Evolutionary conservation across 1,139 yeast species (phyloP).

Genomic region (Suhomyces bokatorum): DNA sequence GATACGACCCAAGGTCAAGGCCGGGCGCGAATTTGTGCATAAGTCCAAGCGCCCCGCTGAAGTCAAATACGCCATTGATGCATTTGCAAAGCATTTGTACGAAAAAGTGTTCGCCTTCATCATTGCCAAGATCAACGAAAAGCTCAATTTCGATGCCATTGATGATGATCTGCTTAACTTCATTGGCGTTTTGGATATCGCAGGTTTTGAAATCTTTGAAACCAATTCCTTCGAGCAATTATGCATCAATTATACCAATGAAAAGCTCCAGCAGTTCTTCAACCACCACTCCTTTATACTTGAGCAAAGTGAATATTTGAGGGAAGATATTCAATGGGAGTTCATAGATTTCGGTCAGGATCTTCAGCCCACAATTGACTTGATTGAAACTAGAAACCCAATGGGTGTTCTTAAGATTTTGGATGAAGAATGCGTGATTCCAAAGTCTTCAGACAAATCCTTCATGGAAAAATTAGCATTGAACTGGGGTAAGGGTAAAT

Average conservation of each 20-base stretch:
- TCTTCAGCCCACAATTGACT: constrained; percentile 88
- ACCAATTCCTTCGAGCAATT: constrained; percentile 92
- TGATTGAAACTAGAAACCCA: constrained; percentile 76
- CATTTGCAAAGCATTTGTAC: constrained; percentile 82
- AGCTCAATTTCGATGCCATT: constrained; percentile 41
- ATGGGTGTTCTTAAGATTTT: constrained; percentile 86
- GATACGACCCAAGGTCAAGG: constrained; percentile 81
- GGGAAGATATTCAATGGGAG: constrained; percentile 95
- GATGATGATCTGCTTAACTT: constrained; percentile 46
- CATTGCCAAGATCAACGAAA: constrained; percentile 75
- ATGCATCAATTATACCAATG: constrained; percentile 95
- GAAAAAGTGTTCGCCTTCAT: constrained; percentile 80
- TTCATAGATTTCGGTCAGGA: constrained; percentile 97
- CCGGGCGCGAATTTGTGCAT: constrained; percentile 83
- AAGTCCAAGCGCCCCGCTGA: constrained; percentile 81
- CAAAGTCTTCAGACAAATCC: constrained; percentile 80
- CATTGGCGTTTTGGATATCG: constrained; percentile 94
- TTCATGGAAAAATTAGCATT: constrained; percentile 78
- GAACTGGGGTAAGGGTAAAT: constrained; percentile 59
- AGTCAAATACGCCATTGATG: constrained; percentile 80
- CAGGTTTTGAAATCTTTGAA: constrained; percentile 95
- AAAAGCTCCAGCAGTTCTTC: constrained; percentile 93
- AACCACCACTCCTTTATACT: constrained; percentile 96
- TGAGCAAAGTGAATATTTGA: constrained; percentile 92
- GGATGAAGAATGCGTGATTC: constrained; percentile 95